Conservation (phyloP, 257 asterid species). For the Catharanthus roseus region DNA sequence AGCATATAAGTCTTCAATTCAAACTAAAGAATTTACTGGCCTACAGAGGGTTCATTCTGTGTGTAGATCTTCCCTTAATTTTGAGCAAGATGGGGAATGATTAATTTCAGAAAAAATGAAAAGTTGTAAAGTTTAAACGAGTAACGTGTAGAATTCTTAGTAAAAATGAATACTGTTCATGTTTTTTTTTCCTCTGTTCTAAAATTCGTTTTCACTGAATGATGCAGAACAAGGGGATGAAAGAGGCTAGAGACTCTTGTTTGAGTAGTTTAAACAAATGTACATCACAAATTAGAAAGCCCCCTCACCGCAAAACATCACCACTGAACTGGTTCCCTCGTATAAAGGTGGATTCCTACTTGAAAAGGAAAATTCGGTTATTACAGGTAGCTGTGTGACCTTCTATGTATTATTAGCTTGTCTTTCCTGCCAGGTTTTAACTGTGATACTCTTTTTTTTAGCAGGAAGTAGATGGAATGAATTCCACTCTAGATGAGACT, state of each 20-base stretch:
- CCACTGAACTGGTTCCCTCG: constrained; percentile 96
- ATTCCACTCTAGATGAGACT: constrained; percentile 88
- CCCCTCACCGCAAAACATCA: constrained; percentile 67
- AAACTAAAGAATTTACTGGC: too few relatives aligned
- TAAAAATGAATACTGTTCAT: background rate
- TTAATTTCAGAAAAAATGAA: background rate
- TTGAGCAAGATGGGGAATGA: too few relatives aligned
- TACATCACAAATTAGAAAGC: constrained; percentile 82
- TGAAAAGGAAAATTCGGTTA: constrained; percentile 83
- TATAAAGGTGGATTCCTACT: constrained; percentile 79
- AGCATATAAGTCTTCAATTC: too few relatives aligned
- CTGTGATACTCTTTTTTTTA: constrained; percentile 7
- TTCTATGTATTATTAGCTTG: constrained; percentile 3
- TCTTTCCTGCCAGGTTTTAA: background rate
- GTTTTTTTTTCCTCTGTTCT: background rate
- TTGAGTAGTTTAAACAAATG: constrained; percentile 55
- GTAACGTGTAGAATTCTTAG: background rate
- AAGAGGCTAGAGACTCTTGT: constrained; percentile 55
- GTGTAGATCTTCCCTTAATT: background rate
- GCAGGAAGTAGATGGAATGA: constrained; percentile 90
- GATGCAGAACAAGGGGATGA: constrained; percentile 49
- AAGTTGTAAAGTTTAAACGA: background rate
- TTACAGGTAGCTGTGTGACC: constrained; percentile 56
- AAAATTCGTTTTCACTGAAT: constrained; percentile 12
- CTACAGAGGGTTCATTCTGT: too few relatives aligned